Evolutionary conservation across 441 rosid species (phyloP).

Genomic region (Gossypium trilobum): DNA sequence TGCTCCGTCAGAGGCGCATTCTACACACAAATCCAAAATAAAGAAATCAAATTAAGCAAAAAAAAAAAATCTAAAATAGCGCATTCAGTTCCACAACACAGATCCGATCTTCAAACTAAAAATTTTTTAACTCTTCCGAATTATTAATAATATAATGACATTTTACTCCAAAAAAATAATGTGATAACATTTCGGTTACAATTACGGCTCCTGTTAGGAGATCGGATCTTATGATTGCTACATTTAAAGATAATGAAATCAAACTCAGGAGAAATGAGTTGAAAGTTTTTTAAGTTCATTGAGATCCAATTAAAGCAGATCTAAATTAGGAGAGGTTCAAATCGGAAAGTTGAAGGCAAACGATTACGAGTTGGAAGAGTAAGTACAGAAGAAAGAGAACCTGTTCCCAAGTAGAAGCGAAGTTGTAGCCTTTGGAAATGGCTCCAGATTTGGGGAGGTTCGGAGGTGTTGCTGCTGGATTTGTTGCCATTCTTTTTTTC

Average conservation of each 20-base stretch:
- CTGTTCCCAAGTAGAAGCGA: conserved; percentile 96
- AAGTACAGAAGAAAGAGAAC: conserved; percentile 22
- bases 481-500: conserved; percentile 36
- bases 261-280: background rate
- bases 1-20: conserved; percentile 82
- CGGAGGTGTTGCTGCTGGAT: conserved; percentile 37
- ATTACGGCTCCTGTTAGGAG: background rate
- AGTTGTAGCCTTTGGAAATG: conserved; percentile 81
- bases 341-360: background rate
- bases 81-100: conserved; percentile 13
- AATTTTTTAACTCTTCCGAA: background rate
- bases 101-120: conserved; percentile 10
- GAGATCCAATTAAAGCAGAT: conserved; percentile 15
- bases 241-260: background rate
- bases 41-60: background rate
- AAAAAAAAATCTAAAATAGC: background rate
- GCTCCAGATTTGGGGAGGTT: conserved; percentile 69
- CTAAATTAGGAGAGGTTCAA: background rate
- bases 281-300: background rate
- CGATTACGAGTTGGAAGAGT: background rate
- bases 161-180: background rate
- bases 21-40: conserved; percentile 27
- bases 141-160: background rate
- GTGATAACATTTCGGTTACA: background rate
- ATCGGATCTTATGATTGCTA: conserved; percentile 7